Evolutionary conservation across 78 protist species (phyloP), one percentile per base, ranked within the genome.

Genomic region (Dictyostelium firmibasis): DNA sequence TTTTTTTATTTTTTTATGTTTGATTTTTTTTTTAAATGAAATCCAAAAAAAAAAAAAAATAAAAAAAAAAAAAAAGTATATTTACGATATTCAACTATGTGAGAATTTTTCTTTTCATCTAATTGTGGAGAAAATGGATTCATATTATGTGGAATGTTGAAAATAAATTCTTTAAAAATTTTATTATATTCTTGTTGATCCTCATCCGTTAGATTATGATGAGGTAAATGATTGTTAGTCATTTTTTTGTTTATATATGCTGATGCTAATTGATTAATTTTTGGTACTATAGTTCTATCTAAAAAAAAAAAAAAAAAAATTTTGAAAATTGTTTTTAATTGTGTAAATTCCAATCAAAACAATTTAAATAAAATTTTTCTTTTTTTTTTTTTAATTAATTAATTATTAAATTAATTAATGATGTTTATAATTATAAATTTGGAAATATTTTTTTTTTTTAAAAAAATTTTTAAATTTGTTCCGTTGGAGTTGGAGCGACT

Each of bases 61-160:
- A 29, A 70, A 53, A 53, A 53, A 53, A 53, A 53, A 53, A 53
- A 53, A 53, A 13, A 8, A 29, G 1, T 11, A 70, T 70, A 70
- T 31, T 70, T 70, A 70, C 77, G 77, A 70, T 70, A 70, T 70
- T 70, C 77, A 13, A 29, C 20, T 31, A 70, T 70, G 31, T 31
- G 20, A 25, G 29, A 13, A 3, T 25, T 16, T 31, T 70, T 70
- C 33, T 70, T 70, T 27, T 70, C 77, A 13, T 70, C 77, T 31
- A 70, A 31, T 70, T 70, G 77, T 70, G 77, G 77, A 7, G 77
- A 13, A 31, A 70, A 70, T 70, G 77, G 77, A 70, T 70, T 70
- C 77, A 70, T 70, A 70, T 70, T 70, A 31, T 70, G 77, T 9
- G 77, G 77, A 16, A 70, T 70, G 23, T 70, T 70, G 41, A 70